Percentiles rank a stretch among this genome's conserved stretches.
phyloP scores from a whole-genome alignment of 2,329 filamentous ascomycete genomes.

The Calonectria hawksworthii region DNA sequence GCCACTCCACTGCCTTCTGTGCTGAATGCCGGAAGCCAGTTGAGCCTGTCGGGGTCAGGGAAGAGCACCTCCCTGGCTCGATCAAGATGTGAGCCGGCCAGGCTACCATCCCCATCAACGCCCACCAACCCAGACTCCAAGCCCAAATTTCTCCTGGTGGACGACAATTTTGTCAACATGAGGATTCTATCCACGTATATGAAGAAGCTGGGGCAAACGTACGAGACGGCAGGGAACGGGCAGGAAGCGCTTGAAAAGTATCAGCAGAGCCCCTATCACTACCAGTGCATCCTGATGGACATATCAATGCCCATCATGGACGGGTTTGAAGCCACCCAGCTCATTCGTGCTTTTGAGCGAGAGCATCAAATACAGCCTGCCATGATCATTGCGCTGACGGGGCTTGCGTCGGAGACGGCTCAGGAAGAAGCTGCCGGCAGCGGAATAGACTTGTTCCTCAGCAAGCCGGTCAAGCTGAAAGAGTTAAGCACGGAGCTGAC shows the following conservation, averaged over 20 bases:
- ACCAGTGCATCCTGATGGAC: conserved; percentile 58
- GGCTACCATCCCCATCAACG: neutral
- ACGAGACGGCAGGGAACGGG: conserved; percentile 50
- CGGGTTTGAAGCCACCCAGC: conserved; percentile 62
- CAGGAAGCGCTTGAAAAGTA: conserved; percentile 51
- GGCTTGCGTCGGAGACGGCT: conserved; percentile 62
- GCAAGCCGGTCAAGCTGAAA: conserved; percentile 64
- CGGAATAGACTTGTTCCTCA: conserved; percentile 68
- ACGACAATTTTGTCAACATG: conserved; percentile 41
- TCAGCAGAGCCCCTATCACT: conserved; percentile 38
- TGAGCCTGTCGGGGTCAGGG: neutral
- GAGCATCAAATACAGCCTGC: conserved; percentile 56
- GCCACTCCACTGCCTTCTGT: neutral
- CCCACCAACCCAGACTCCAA: neutral
- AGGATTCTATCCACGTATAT: conserved; percentile 46
- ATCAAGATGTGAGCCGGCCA: neutral
- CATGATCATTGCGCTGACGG: conserved; percentile 66
- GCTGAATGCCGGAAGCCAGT: neutral
- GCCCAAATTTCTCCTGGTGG: conserved; percentile 37
- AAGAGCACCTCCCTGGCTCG: neutral
- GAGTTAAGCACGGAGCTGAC: conserved; percentile 46
- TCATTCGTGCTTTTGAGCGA: conserved; percentile 64
- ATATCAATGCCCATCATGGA: conserved; percentile 71
- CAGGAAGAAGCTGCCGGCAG: conserved; percentile 66
- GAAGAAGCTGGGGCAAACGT: conserved; percentile 49